phyloP scores from a whole-genome alignment of 768 basidiomycete genomes.

The Boletus vinaceobasis region DNA sequence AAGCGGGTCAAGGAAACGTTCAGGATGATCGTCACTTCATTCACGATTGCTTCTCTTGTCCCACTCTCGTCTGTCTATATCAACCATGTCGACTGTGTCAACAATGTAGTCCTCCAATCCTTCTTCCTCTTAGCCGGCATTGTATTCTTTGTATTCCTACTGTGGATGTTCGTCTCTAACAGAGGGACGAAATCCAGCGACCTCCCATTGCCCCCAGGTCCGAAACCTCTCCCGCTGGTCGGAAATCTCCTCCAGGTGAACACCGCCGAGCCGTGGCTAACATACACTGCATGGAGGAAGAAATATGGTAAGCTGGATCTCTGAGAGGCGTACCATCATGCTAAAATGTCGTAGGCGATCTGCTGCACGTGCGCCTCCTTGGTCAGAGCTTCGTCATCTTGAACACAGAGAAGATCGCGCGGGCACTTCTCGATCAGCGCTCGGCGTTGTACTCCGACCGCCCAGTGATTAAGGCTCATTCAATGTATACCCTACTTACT shows the following conservation, averaged over 20 bases:
- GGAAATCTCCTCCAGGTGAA: slow-evolving; percentile 29
- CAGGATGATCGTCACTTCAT: background rate
- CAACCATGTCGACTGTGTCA: background rate
- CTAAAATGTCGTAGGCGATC: slow-evolving; percentile 15
- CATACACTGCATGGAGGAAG: slow-evolving; percentile 34
- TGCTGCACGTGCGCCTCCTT: slow-evolving; percentile 21
- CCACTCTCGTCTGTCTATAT: background rate
- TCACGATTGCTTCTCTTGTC: slow-evolving; percentile 2
- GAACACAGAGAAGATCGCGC: slow-evolving; percentile 29
- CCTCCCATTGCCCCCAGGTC: slow-evolving; percentile 29
- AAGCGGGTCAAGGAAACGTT: background rate
- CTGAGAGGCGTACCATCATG: background rate
- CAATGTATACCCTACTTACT: slow-evolving; percentile 6
- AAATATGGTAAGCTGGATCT: slow-evolving; percentile 25
- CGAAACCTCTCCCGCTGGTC: slow-evolving; percentile 28
- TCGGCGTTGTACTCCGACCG: slow-evolving; percentile 29
- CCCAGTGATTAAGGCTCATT: slow-evolving; percentile 13
- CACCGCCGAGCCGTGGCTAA: slow-evolving; percentile 30
- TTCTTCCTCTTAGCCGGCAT: background rate
- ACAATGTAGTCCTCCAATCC: background rate
- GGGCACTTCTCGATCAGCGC: slow-evolving; percentile 26
- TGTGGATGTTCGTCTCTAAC: slow-evolving; percentile 3
- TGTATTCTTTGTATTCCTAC: background rate
- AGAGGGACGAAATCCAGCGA: slow-evolving; percentile 1
- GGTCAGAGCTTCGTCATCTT: slow-evolving; percentile 24